A percentile compares a stretch with the other conserved stretches of the same genome.
Evolutionary conservation across 2,329 filamentous ascomycete species (phyloP).

Genomic region (Kalmusia sp.): DNA sequence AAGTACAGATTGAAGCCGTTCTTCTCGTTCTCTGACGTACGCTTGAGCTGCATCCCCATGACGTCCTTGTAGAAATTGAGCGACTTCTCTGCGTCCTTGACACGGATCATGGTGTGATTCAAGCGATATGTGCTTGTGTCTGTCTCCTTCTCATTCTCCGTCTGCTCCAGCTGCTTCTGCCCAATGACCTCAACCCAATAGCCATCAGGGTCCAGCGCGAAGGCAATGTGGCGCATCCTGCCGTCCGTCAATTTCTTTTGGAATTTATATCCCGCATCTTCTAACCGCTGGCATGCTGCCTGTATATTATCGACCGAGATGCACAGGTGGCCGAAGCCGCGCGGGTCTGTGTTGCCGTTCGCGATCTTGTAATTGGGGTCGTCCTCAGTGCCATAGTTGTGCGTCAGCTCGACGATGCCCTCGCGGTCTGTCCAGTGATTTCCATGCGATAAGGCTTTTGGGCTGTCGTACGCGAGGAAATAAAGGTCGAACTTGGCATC

Average conservation of each 20-base stretch:
- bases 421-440: constrained; percentile 82
- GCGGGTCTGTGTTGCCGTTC: constrained; percentile 92
- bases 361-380: constrained; percentile 80
- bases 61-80: constrained; percentile 70
- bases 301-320: constrained; percentile 75
- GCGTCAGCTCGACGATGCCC: constrained; percentile 85
- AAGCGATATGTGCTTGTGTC: constrained; percentile 77
- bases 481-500: constrained; percentile 95
- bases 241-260: constrained; percentile 95
- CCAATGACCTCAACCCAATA: constrained; percentile 79
- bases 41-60: constrained; percentile 85
- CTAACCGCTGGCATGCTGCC: constrained; percentile 86
- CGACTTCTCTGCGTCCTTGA: constrained; percentile 68
- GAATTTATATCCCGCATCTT: constrained; percentile 89
- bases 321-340: constrained; percentile 84
- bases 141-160: constrained; percentile 74
- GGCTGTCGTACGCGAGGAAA: constrained; percentile 88
- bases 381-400: constrained; percentile 87
- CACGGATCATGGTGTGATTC: constrained; percentile 94
- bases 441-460: constrained; percentile 75
- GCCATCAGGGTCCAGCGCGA: constrained; percentile 83
- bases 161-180: constrained; percentile 74
- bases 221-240: constrained; percentile 75
- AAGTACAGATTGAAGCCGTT: constrained; percentile 92
- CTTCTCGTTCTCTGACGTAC: constrained; percentile 72